A percentile compares a stretch with the other conserved stretches of the same genome.
Evolutionary conservation across 495 filamentous ascomycete species (phyloP).

Genomic region (Podospora tetraspora): DNA sequence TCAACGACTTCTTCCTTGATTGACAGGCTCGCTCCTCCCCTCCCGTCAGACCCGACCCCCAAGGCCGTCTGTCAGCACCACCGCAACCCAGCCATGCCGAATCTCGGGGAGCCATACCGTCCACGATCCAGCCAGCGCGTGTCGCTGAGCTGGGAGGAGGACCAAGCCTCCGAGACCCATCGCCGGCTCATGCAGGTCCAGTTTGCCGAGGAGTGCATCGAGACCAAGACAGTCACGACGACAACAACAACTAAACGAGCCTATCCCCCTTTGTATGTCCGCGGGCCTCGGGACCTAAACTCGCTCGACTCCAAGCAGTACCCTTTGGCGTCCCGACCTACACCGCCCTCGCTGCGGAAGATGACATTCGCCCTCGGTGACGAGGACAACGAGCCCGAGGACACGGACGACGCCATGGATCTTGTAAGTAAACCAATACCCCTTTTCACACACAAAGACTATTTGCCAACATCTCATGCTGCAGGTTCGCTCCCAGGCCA

Average conservation of each 20-base stretch:
- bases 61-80: neutral
- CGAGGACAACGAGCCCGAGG: constrained; percentile 53
- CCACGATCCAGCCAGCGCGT: constrained; percentile 44
- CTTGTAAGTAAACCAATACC: constrained; percentile 10
- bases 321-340: constrained; percentile 75
- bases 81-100: neutral
- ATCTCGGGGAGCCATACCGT: constrained; percentile 31
- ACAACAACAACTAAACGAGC: constrained; percentile 90
- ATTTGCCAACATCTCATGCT: neutral
- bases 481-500: constrained; percentile 32
- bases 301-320: constrained; percentile 84
- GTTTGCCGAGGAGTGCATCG: constrained; percentile 52
- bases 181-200: constrained; percentile 41
- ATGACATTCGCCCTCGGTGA: constrained; percentile 62
- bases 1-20: neutral
- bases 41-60: neutral
- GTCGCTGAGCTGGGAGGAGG: constrained; percentile 43
- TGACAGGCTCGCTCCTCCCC: neutral
- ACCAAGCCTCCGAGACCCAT: constrained; percentile 31
- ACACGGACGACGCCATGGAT: constrained; percentile 55
- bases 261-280: constrained; percentile 77
- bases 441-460: neutral
- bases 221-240: constrained; percentile 74
- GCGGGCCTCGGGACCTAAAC: constrained; percentile 63
- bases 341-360: constrained; percentile 66